Percentiles rank a stretch among this genome's conserved stretches.
These are phyloP conservation scores for Talaromyces marneffei DNA, from an alignment of 2,329 filamentous ascomycete species.

Conservation along the genomic window DNA sequence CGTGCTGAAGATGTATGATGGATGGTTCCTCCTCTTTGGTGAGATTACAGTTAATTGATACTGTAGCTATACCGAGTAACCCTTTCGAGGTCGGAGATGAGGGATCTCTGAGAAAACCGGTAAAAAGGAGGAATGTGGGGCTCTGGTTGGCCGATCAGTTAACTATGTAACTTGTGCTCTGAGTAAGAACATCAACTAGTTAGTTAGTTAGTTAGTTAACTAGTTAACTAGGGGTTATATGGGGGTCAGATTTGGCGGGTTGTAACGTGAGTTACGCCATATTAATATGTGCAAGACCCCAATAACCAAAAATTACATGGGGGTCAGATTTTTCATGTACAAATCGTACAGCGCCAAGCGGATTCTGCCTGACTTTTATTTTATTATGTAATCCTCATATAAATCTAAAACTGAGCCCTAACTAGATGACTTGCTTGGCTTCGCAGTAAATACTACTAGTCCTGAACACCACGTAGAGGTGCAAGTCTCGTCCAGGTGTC, in stretches of 20 bases:
- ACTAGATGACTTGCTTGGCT: background rate
- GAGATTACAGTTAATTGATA: too few relatives aligned
- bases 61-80: too few relatives aligned
- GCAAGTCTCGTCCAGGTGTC: background rate
- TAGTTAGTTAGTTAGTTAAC: too few relatives aligned
- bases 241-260: background rate
- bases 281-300: background rate
- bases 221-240: background rate
- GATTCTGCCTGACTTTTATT: background rate
- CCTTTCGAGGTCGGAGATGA: too few relatives aligned
- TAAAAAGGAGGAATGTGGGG: too few relatives aligned
- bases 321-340: background rate
- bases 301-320: background rate
- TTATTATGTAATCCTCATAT: background rate
- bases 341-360: too few relatives aligned
- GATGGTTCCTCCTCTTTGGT: too few relatives aligned
- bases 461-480: background rate
- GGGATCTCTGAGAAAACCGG: too few relatives aligned
- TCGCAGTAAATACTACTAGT: background rate
- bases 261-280: background rate
- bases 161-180: too few relatives aligned
- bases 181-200: too few relatives aligned
- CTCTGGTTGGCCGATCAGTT: too few relatives aligned
- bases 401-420: background rate
- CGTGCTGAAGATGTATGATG: constrained; percentile 97